These are phyloP conservation scores for Fusarium napiforme DNA, from an alignment of 2,329 filamentous ascomycete genomes.

Conservation along the genomic window DNA sequence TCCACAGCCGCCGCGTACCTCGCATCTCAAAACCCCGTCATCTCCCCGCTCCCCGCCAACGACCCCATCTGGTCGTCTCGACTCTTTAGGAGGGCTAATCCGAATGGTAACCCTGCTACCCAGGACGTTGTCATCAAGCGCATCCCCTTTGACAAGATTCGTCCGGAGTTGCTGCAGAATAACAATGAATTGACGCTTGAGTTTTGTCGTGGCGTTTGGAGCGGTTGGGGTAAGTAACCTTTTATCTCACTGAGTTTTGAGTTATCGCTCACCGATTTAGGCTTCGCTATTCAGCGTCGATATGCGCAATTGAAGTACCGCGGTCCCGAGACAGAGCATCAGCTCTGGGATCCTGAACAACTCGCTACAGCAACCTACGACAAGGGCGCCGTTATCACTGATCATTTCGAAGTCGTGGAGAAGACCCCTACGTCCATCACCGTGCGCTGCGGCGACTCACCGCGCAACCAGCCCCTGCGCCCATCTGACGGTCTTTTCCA, in stretches of 20 bases:
- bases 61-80: conserved; percentile 71
- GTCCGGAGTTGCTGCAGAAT: conserved; percentile 71
- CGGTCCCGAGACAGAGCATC: conserved; percentile 66
- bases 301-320: conserved; percentile 70
- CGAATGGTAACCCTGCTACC: conserved; percentile 68
- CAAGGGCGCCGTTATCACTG: conserved; percentile 71
- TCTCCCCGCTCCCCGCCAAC: conserved; percentile 65
- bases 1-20: conserved; percentile 61
- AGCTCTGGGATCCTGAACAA: conserved; percentile 70
- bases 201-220: conserved; percentile 76
- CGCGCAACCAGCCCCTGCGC: conserved; percentile 65
- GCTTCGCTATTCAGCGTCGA: conserved; percentile 67
- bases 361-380: conserved; percentile 68
- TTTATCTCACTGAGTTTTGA: not conserved
- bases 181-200: conserved; percentile 68
- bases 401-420: conserved; percentile 78
- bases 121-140: conserved; percentile 73
- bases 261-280: conserved; percentile 47
- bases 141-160: conserved; percentile 71
- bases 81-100: conserved; percentile 69
- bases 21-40: conserved; percentile 64
- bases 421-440: conserved; percentile 70
- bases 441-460: conserved; percentile 74
- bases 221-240: conserved; percentile 65
- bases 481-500: conserved; percentile 74